Percentiles rank a stretch among this genome's conserved stretches.
Conservation (phyloP, 148 eudicot genomes). For the Salicornia ramosissima region DNA sequence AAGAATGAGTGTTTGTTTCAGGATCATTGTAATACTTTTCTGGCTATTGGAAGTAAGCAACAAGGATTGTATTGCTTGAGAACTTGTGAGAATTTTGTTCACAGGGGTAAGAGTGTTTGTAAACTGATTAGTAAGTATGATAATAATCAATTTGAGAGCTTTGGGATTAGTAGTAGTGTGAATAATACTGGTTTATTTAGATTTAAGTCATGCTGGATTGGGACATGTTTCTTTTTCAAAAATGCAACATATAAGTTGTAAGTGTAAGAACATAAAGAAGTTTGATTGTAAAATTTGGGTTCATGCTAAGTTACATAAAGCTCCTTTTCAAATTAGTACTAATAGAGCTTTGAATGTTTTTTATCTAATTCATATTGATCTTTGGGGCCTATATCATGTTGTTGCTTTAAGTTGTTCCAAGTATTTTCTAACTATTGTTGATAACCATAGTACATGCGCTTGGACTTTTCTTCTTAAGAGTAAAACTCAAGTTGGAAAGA, state of each 20-base stretch:
- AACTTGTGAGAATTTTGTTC: not conserved
- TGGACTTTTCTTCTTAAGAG: too few species aligned
- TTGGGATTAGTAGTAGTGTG: too few species aligned
- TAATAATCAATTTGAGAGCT: too few species aligned
- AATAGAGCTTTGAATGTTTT: not conserved
- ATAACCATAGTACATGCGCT: too few species aligned
- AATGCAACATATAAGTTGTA: not conserved
- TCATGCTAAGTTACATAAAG: not conserved
- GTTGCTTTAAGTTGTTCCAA: too few species aligned
- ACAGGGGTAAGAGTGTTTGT: not conserved
- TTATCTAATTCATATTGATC: not conserved
- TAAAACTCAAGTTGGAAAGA: too few species aligned
- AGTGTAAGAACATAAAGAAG: not conserved
- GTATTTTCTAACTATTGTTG: too few species aligned
- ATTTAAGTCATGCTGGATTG: not conserved
- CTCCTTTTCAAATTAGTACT: not conserved
- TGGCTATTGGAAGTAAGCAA: not conserved
- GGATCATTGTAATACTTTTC: not conserved
- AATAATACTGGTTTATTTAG: not conserved
- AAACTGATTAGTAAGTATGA: not conserved
- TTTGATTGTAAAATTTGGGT: not conserved
- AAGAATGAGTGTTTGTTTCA: not conserved
- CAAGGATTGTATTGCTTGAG: not conserved
- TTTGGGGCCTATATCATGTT: not conserved
- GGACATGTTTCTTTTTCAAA: conserved; percentile 2